These are phyloP conservation scores for Sisymbrium altissimum DNA, from an alignment of 345 rosid genomes.

Conservation along the genomic window DNA sequence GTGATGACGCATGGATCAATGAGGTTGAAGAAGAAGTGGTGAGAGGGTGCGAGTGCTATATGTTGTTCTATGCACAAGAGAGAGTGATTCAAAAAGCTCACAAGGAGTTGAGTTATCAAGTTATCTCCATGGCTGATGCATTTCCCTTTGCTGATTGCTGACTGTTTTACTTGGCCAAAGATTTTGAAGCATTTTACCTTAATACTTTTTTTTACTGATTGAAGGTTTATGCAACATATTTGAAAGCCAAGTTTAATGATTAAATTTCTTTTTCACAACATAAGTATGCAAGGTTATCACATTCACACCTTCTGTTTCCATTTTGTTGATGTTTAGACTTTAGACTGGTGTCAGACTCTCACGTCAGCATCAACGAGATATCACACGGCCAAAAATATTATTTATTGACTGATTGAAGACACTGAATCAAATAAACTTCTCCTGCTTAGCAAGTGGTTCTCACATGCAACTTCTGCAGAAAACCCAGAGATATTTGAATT, in stretches of 20 bases:
- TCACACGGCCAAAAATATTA: neutral
- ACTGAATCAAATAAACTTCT: neutral
- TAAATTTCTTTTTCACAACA: neutral
- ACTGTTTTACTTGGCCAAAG: conserved; percentile 38
- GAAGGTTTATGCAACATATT: conserved; percentile 32
- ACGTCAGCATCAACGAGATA: neutral
- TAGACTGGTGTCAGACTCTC: neutral
- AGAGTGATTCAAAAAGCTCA: conserved; percentile 40
- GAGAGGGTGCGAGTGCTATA: conserved; percentile 83
- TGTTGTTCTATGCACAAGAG: conserved; percentile 88
- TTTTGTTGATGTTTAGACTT: neutral
- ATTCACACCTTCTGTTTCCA: neutral
- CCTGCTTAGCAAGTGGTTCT: neutral
- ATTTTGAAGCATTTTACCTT: conserved; percentile 23
- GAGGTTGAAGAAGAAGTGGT: conserved; percentile 84
- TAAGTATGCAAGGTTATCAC: neutral
- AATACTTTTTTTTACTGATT: conserved; percentile 21
- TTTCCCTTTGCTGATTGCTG: conserved; percentile 55
- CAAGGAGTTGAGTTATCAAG: conserved; percentile 36
- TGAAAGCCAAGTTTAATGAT: conserved; percentile 26
- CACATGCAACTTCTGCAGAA: neutral
- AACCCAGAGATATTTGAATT: no score
- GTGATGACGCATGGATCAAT: conserved; percentile 90
- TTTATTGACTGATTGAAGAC: neutral
- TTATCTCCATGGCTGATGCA: conserved; percentile 32